Conservation (phyloP, 805 yeast genomes). For the Wickerhamomyces alni region DNA sequence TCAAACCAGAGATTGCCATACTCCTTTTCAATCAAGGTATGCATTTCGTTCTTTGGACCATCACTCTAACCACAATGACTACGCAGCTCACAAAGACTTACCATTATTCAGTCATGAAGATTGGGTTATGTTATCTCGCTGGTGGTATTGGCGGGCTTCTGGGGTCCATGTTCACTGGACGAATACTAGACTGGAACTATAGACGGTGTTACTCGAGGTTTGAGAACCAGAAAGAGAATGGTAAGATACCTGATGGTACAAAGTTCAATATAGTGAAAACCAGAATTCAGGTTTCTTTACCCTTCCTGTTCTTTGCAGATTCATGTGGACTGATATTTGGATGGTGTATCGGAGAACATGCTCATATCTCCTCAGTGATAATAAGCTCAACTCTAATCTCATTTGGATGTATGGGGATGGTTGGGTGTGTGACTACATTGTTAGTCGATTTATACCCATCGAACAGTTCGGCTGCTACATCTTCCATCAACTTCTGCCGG, state of each 20-base stretch:
- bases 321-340: conserved; percentile 49
- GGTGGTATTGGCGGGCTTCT: conserved; percentile 58
- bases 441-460: conserved; percentile 67
- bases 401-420: conserved; percentile 46
- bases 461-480: conserved; percentile 66
- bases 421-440: conserved; percentile 52
- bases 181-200: conserved; percentile 46
- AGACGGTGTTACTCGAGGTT: conserved; percentile 12
- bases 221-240: conserved; percentile 8
- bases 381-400: conserved; percentile 52
- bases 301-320: conserved; percentile 31
- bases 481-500: conserved; percentile 65
- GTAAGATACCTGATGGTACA: conserved; percentile 14
- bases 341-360: conserved; percentile 55
- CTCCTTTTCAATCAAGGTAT: conserved; percentile 53
- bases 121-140: conserved; percentile 68
- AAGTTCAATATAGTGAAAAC: conserved; percentile 49
- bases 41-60: conserved; percentile 65
- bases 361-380: conserved; percentile 48
- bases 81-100: conserved; percentile 41
- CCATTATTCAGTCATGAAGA: conserved; percentile 42
- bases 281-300: conserved; percentile 42
- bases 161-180: conserved; percentile 56
- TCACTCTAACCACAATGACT: conserved; percentile 38
- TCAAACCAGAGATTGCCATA: conserved; percentile 37